phyloP scores from a whole-genome alignment of 2,329 filamentous ascomycete genomes.

The Fusarium annulatum region DNA sequence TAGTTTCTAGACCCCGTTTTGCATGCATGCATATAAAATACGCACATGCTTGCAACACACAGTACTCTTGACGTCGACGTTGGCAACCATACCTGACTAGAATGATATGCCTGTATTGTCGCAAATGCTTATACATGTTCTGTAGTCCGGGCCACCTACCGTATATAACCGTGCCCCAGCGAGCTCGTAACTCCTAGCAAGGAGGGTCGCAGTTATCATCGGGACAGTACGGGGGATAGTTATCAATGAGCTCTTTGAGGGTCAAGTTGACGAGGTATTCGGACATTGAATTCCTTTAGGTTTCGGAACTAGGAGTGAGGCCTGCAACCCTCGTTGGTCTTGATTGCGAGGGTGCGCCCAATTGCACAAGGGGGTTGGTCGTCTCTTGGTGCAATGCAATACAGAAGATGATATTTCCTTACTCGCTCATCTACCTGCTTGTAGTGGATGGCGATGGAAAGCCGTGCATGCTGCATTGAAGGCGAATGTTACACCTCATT shows the following conservation, averaged over 20 bases:
- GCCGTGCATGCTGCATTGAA: not conserved
- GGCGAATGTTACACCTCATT: conserved; percentile 15
- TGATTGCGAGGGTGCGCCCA: conserved; percentile 8
- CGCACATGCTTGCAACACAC: not conserved
- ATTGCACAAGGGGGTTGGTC: not conserved
- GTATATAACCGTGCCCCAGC: conserved; percentile 19
- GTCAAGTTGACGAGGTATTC: not conserved
- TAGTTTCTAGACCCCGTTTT: conserved; percentile 11
- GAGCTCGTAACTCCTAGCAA: not conserved
- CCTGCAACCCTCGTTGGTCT: conserved; percentile 13
- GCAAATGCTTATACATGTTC: not conserved
- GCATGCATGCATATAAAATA: not conserved
- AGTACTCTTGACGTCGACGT: not conserved
- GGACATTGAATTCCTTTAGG: conserved; percentile 39
- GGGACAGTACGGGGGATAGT: conserved; percentile 35
- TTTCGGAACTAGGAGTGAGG: conserved; percentile 14
- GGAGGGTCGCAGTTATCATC: conserved; percentile 12
- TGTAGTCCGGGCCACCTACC: conserved; percentile 14
- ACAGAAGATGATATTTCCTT: conserved; percentile 10
- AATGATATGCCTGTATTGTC: not conserved
- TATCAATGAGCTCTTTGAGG: conserved; percentile 1
- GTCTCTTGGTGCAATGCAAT: not conserved
- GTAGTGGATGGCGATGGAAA: conserved; percentile 12
- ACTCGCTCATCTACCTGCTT: conserved; percentile 4
- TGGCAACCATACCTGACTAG: not conserved